Conservation (phyloP, 768 basidiomycete species). For the Pleurotus giganteus region DNA sequence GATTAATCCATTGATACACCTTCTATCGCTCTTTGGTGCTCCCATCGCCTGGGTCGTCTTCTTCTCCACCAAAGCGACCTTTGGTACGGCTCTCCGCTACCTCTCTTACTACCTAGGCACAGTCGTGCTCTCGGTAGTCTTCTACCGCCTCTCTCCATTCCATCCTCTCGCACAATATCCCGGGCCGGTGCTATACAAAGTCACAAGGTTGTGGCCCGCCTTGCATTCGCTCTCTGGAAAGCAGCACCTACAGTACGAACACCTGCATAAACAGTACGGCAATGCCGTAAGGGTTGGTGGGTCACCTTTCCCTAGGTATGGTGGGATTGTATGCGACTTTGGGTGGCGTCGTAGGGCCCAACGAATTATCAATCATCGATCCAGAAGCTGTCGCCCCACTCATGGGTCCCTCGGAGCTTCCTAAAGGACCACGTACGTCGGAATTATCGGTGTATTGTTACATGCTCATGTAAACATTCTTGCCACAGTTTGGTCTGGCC, state of each 20-base stretch:
- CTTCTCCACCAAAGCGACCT: neutral
- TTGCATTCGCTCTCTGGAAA: slow-evolving; percentile 32
- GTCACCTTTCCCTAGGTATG: neutral
- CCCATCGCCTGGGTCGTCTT: neutral
- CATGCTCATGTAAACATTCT: neutral
- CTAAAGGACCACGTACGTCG: slow-evolving; percentile 55
- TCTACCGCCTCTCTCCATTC: slow-evolving; percentile 44
- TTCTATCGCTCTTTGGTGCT: neutral
- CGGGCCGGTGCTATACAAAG: slow-evolving; percentile 38
- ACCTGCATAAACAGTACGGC: slow-evolving; percentile 50
- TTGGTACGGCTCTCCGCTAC: neutral
- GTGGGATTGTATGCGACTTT: neutral
- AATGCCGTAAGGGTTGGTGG: slow-evolving; percentile 52
- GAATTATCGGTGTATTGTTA: neutral
- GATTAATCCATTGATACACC: neutral
- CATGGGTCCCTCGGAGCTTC: slow-evolving; percentile 48
- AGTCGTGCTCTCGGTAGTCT: slow-evolving; percentile 19
- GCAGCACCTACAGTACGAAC: slow-evolving; percentile 39
- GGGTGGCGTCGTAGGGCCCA: slow-evolving; percentile 42
- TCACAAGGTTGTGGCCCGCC: slow-evolving; percentile 36
- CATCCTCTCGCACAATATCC: slow-evolving; percentile 48
- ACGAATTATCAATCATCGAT: slow-evolving; percentile 53
- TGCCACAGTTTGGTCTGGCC: slow-evolving; percentile 48
- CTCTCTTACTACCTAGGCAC: slow-evolving; percentile 7
- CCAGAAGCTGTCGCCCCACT: slow-evolving; percentile 40